Conservation (phyloP, 1,284 basidiomycete species). For the Tilletia walkeri region DNA sequence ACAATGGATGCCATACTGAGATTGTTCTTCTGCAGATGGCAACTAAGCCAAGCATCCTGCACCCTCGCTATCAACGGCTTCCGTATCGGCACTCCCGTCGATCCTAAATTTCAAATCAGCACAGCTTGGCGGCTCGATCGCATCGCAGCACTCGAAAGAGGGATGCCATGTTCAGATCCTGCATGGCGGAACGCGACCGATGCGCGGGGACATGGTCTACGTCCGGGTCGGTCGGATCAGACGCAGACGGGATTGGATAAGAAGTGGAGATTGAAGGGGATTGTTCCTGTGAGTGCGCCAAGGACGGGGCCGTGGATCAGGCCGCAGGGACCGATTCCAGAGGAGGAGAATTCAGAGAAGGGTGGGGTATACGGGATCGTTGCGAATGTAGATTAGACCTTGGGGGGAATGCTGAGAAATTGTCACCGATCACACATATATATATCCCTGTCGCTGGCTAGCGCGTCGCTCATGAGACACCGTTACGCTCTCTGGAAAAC, state of each 20-base stretch:
- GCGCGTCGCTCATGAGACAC: too few relatives aligned
- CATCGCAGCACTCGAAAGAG: slow-evolving; percentile 1
- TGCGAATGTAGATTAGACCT: too few relatives aligned
- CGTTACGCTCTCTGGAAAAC: too few relatives aligned
- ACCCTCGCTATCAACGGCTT: neutral
- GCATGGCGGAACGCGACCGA: neutral
- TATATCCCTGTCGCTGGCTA: too few relatives aligned
- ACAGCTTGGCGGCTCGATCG: slow-evolving; percentile 8
- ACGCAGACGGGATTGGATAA: slow-evolving; percentile 2
- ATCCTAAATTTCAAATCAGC: neutral
- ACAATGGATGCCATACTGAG: too few relatives aligned
- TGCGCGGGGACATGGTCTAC: neutral
- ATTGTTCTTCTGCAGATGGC: too few relatives aligned
- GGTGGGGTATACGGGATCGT: too few relatives aligned
- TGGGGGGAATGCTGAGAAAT: too few relatives aligned
- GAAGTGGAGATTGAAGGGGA: neutral
- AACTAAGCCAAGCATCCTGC: neutral
- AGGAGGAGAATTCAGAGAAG: too few relatives aligned
- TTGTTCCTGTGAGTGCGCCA: neutral
- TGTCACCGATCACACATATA: too few relatives aligned
- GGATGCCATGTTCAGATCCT: neutral
- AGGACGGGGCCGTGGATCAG: too few relatives aligned
- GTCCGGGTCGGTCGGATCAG: neutral
- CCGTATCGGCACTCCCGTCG: neutral
- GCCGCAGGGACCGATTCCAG: too few relatives aligned